phyloP scores from a whole-genome alignment of 805 yeast species.

The Barnettozyma botsteinii region DNA sequence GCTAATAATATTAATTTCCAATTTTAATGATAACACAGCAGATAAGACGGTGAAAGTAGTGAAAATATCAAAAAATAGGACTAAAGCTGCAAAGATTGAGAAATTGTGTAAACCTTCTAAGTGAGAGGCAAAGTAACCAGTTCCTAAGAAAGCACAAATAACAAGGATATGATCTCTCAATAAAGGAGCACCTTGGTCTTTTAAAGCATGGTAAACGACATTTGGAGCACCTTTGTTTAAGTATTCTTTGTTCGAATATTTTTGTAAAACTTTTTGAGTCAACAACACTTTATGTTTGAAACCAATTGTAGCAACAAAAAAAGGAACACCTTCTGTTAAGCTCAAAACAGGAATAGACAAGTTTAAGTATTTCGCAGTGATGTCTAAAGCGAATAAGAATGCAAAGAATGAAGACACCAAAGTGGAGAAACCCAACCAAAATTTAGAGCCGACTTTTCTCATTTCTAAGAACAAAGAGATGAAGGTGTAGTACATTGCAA shows the following conservation, averaged over 20 bases:
- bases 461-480: conserved; percentile 69
- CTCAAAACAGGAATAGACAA: conserved; percentile 64
- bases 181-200: conserved; percentile 31
- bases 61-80: conserved; percentile 64
- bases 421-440: conserved; percentile 82
- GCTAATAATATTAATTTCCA: conserved; percentile 83
- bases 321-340: conserved; percentile 88
- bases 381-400: conserved; percentile 68
- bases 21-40: conserved; percentile 78
- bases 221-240: conserved; percentile 30
- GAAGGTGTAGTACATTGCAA: conserved; percentile 84
- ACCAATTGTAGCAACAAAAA: conserved; percentile 86
- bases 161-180: conserved; percentile 75
- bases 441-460: conserved; percentile 71
- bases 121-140: conserved; percentile 57
- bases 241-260: conserved; percentile 23
- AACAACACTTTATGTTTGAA: conserved; percentile 78
- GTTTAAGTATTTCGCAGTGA: conserved; percentile 50
- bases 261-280: conserved; percentile 51
- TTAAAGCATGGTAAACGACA: conserved; percentile 31
- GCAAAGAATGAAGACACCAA: conserved; percentile 77
- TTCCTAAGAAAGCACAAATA: conserved; percentile 61
- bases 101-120: conserved; percentile 75
- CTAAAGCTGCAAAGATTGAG: conserved; percentile 65
- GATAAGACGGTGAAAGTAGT: conserved; percentile 77